A percentile compares a stretch with the other conserved stretches of the same genome.
phyloP scores from a whole-genome alignment of 2,329 filamentous ascomycete genomes.

The Juglanconis oblonga region DNA sequence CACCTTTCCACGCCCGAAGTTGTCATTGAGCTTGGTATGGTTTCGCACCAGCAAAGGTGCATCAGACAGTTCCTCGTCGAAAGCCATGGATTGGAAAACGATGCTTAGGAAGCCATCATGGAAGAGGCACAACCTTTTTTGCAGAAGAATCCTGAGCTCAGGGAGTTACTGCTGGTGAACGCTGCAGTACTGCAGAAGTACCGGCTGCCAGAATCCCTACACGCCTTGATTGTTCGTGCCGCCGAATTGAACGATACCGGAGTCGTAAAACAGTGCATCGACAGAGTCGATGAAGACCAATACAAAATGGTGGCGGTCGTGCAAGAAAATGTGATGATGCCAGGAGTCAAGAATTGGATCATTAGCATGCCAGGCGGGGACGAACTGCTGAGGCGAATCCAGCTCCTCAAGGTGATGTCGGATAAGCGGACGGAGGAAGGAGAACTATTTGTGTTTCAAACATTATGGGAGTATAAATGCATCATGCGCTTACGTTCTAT shows the following conservation, averaged over 20 bases:
- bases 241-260: too few relatives aligned
- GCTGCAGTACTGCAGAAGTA: background rate
- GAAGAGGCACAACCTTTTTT: background rate
- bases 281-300: too few relatives aligned
- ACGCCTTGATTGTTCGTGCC: too few relatives aligned
- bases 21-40: background rate
- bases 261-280: too few relatives aligned
- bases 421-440: background rate
- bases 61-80: background rate
- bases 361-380: too few relatives aligned
- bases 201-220: too few relatives aligned
- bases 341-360: too few relatives aligned
- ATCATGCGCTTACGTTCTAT: too few relatives aligned
- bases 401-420: background rate
- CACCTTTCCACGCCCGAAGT: too few relatives aligned
- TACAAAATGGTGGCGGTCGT: too few relatives aligned
- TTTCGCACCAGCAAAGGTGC: background rate
- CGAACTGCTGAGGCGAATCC: background rate
- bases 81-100: background rate
- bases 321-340: too few relatives aligned
- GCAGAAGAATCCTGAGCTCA: background rate
- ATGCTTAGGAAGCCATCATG: background rate
- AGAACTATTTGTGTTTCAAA: background rate
- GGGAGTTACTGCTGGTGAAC: background rate
- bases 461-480: too few relatives aligned